Conservation (phyloP, 1,284 basidiomycete species). For the Trichosporon sp. region DNA sequence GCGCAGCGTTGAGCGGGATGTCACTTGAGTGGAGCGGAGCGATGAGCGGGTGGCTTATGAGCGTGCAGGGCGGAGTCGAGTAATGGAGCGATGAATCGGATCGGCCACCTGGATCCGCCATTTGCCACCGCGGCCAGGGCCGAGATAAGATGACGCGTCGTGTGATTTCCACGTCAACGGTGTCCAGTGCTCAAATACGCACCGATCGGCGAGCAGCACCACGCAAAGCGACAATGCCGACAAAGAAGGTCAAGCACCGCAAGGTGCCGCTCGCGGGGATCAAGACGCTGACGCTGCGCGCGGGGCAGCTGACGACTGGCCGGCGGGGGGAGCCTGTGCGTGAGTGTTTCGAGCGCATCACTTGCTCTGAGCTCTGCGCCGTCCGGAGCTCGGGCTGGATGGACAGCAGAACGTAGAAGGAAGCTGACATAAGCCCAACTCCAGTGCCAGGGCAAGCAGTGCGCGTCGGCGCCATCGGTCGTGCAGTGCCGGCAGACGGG, state of each 20-base stretch:
- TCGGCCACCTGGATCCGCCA: background rate
- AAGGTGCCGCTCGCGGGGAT: conserved; percentile 63
- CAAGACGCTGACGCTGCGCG: conserved; percentile 73
- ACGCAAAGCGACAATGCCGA: background rate
- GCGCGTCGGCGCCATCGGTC: conserved; percentile 76
- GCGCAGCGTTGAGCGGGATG: no score
- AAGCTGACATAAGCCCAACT: conserved; percentile 57
- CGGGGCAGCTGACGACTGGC: conserved; percentile 60
- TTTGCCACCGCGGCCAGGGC: background rate
- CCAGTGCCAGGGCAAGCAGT: conserved; percentile 71
- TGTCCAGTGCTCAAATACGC: background rate
- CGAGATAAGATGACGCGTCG: background rate
- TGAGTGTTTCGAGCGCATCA: no score
- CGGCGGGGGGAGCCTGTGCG: conserved; percentile 65
- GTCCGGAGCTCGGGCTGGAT: no score
- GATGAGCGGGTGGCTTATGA: no score
- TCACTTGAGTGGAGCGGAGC: no score
- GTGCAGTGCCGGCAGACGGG: conserved; percentile 77
- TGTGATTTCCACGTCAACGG: background rate
- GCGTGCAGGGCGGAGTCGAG: no score
- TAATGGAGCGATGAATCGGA: background rate
- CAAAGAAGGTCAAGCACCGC: background rate
- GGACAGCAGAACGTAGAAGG: no score
- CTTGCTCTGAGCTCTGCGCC: no score
- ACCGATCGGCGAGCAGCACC: background rate